Base-by-base conservation (phyloP, 75 land plant species). In the Selaginella tamariscina region DNA sequence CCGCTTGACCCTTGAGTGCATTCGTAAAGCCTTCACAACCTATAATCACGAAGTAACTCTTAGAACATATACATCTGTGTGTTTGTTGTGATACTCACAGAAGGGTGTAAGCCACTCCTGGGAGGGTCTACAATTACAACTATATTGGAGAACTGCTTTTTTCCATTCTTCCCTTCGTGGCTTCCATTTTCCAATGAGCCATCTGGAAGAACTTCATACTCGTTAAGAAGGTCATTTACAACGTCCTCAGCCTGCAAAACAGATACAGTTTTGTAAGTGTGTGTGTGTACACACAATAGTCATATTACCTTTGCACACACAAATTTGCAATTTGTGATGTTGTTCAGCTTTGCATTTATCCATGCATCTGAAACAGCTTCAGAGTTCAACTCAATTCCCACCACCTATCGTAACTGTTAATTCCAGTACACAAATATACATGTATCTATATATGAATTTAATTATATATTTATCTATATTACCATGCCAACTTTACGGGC, bases 61-160 rank as follows among this genome's bases (percentile, higher is more conserved):
- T 5, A 30, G 22, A 72, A 5, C 59, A 18, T 0, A 66, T 5
- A 30, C 32, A 30, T 49, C 8, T 59, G 23, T 8, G 23, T 9
- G 62, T 23, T 9, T 9, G 24, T 8, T 8, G 9, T 23, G 9
- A 59, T 9, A 26, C 95, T 81, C 78, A 94, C 99, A 65, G 64
- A 70, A 55, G 92, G 97, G 65, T 95, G 99, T 56, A 95, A 86
- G 29, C 99, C 99, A 66, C 68, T 77, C 11, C 99, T 82, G 31
- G 99, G 99, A 70, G 99, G 99, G 72, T 95, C 99, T 55, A 95
- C 99, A 66, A 95, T 89, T 22, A 82, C 99, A 67, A 95, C 97
- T 33, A 95, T 82, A 71, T 88, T 77, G 57, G 81, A 83, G 68
- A 86, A 95, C 32, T 27, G 72, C 13, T 30, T 72, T 75, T 39